These are phyloP conservation scores for Cucurbitaria berberidis DNA, from an alignment of 2,329 filamentous ascomycete species.

Conservation along the genomic window DNA sequence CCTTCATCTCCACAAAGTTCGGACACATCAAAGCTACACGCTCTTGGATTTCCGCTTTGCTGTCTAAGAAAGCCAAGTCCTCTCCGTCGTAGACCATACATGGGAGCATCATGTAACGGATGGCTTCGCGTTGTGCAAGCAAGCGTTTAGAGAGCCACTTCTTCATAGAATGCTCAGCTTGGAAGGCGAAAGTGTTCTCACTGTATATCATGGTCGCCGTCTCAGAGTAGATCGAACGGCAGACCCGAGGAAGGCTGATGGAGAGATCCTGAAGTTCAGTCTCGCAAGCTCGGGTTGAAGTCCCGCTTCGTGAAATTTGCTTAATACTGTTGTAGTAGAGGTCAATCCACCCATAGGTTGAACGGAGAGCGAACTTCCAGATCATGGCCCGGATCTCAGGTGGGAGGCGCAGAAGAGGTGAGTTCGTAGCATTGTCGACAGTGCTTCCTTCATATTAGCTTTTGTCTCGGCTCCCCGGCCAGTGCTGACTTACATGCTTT, in stretches of 20 bases:
- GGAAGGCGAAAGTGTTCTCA: neutral
- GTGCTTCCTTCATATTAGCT: neutral
- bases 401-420: conserved; percentile 4
- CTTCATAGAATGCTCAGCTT: neutral
- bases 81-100: neutral
- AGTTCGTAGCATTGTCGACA: conserved; percentile 2
- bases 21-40: neutral
- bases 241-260: neutral
- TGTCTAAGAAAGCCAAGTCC: neutral
- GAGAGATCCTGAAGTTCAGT: neutral
- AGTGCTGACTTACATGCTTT: neutral
- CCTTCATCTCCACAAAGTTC: neutral
- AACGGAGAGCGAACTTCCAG: neutral
- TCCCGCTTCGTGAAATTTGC: neutral
- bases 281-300: neutral
- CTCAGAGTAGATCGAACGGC: neutral
- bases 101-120: neutral
- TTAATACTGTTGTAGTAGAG: neutral
- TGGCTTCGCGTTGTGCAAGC: neutral
- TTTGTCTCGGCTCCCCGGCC: neutral
- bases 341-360: neutral
- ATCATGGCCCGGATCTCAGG: conserved; percentile 7
- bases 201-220: neutral
- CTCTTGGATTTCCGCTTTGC: neutral
- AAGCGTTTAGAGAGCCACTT: neutral